phyloP scores from a whole-genome alignment of 768 basidiomycete genomes.

The Leccinum truebloodii region DNA sequence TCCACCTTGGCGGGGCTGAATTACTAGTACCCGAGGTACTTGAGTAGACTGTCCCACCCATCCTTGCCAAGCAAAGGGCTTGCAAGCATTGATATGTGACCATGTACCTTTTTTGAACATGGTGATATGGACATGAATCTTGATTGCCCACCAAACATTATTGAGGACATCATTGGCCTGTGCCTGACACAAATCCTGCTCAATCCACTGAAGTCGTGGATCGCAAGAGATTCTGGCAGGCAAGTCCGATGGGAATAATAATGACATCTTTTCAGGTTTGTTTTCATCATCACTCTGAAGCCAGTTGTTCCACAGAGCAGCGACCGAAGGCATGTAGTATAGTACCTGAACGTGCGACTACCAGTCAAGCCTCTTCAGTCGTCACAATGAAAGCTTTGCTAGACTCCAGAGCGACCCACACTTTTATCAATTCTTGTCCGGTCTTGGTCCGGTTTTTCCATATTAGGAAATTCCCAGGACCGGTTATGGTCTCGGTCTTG shows the following conservation, averaged over 20 bases:
- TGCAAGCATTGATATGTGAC: background rate
- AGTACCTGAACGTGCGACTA: background rate
- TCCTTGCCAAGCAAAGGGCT: background rate
- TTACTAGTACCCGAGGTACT: too few species aligned
- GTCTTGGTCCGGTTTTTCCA: too few species aligned
- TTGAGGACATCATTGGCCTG: slow-evolving; percentile 6
- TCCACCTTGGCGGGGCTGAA: too few species aligned
- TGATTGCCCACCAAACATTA: background rate
- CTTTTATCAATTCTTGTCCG: too few species aligned
- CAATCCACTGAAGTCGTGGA: background rate
- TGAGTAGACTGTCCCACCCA: too few species aligned
- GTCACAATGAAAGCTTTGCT: too few species aligned
- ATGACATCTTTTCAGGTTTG: background rate
- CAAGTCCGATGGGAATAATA: slow-evolving; percentile 3
- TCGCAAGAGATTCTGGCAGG: background rate
- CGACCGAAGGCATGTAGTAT: slow-evolving; percentile 6
- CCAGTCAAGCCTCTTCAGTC: too few species aligned
- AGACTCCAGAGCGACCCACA: too few species aligned
- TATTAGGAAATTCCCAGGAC: too few species aligned
- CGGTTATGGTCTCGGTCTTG: too few species aligned
- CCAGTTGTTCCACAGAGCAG: background rate
- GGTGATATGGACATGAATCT: background rate
- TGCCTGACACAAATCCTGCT: background rate
- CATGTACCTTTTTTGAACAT: background rate
- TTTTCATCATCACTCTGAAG: too few species aligned